Evolutionary conservation across 1,139 yeast genomes (phyloP), one percentile per base, ranked within the genome.

Genomic region (Protomyces pachydermus): DNA sequence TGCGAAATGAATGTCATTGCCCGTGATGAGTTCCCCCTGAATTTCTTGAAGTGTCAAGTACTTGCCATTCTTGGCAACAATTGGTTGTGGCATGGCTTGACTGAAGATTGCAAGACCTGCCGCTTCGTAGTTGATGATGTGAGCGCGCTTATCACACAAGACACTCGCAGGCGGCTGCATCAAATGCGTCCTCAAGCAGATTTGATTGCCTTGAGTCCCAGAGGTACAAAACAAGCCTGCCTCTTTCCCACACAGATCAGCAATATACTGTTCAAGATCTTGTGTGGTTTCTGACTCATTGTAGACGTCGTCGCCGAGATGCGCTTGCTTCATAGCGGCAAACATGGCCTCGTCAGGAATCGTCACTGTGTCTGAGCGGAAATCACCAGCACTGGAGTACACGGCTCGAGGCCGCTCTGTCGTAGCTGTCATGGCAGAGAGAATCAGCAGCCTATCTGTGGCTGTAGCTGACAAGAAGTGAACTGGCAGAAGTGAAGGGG

Each of bases 51-150:
- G 76, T 4, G 97, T 91, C 73, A 91, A 72, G 73, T 88, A 84
- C 65, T 81, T 73, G 39, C 67, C 67, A 23, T 91, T 93, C 72
- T 89, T 89, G 2, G 97, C 97, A 50, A 77, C 78, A 3, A 90
- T 89, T 0, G 97, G 91, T 38, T 85, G 84, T 8, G 90, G 95
- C 96, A 91, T 88, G 10, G 97, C 96, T 75, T 89, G 96, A 38
- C 95, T 87, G 69, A 91, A 79, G 61, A 90, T 84, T 8, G 97
- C 96, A 67, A 91, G 78, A 14, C 97, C 97, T 53, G 91, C 96
- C 12, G 96, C 96, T 76, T 91, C 97, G 71, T 85, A 85, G 23
- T 85, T 78, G 74, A 82, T 90, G 46, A 91, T 88, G 73, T 91
- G 98, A 23, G 93, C 87, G 69, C 97, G 80, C 74, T 86, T 80